Percentiles rank a stretch among this genome's conserved stretches.
phyloP scores from a whole-genome alignment of 345 rosid species.

The Melastoma malabathricum region DNA sequence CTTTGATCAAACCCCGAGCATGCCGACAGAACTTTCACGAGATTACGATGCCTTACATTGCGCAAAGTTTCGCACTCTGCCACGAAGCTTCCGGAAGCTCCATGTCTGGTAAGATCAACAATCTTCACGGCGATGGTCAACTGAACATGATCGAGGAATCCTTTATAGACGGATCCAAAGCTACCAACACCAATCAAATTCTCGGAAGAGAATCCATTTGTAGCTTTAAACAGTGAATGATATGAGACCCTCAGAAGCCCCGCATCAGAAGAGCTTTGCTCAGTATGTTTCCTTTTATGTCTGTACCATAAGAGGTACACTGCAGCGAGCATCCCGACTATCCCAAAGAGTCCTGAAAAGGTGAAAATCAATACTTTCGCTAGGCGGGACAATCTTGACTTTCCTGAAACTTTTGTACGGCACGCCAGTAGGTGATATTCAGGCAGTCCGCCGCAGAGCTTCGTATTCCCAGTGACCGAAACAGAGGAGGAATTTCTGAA shows the following conservation, averaged over 20 bases:
- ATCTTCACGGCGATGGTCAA: background rate
- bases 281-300: background rate
- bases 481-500: too few relatives aligned
- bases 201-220: background rate
- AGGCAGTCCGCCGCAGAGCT: too few relatives aligned
- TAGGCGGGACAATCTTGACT: too few relatives aligned
- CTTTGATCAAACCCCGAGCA: slow-evolving; percentile 2
- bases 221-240: background rate
- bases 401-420: too few relatives aligned
- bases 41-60: background rate
- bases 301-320: background rate
- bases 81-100: slow-evolving; percentile 1
- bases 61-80: background rate
- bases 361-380: too few relatives aligned
- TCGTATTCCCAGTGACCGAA: too few relatives aligned
- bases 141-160: background rate
- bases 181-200: background rate
- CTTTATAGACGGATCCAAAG: background rate
- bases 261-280: background rate
- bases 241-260: background rate
- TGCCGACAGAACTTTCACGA: background rate
- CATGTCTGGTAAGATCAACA: background rate
- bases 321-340: background rate
- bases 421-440: too few relatives aligned
- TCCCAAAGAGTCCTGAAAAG: background rate